Evolutionary conservation across 2,329 filamentous ascomycete species (phyloP).

Genomic region (Aspergillus vadensis): DNA sequence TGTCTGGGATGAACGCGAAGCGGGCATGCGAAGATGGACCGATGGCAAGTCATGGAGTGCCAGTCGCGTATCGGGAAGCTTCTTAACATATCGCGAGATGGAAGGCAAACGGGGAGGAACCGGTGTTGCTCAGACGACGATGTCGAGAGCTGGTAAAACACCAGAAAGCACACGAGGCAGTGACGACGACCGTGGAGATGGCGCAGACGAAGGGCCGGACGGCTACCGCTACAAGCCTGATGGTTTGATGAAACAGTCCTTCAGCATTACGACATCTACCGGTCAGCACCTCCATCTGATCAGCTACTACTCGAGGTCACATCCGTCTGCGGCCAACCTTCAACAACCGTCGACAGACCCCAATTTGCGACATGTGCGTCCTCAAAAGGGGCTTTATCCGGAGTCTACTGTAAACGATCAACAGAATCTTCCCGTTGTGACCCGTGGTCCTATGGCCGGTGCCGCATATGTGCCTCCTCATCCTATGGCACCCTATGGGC

Average conservation of each 20-base stretch:
- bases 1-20: slow-evolving; percentile 99
- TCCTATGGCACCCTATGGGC: slow-evolving; percentile 57
- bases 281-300: slow-evolving; percentile 95
- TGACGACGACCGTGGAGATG: slow-evolving; percentile 75
- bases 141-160: slow-evolving; percentile 68
- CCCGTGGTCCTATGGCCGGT: slow-evolving; percentile 68
- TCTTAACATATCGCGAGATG: slow-evolving; percentile 97
- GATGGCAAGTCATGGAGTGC: slow-evolving; percentile 99
- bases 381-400: slow-evolving; percentile 93
- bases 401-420: slow-evolving; percentile 90
- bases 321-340: slow-evolving; percentile 70
- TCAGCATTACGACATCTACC: slow-evolving; percentile 92
- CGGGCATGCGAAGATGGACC: slow-evolving; percentile 97
- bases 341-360: slow-evolving; percentile 82
- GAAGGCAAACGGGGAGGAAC: slow-evolving; percentile 90
- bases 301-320: slow-evolving; percentile 88
- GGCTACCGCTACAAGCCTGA: slow-evolving; percentile 95
- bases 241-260: slow-evolving; percentile 98
- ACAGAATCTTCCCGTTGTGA: slow-evolving; percentile 77
- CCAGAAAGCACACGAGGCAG: slow-evolving; percentile 79
- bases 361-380: slow-evolving; percentile 75
- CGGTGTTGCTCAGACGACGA: slow-evolving; percentile 61
- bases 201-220: slow-evolving; percentile 72
- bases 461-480: slow-evolving; percentile 57
- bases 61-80: slow-evolving; percentile 94